phyloP scores from a whole-genome alignment of 2,329 filamentous ascomycete species.

The Penicillium sp. region DNA sequence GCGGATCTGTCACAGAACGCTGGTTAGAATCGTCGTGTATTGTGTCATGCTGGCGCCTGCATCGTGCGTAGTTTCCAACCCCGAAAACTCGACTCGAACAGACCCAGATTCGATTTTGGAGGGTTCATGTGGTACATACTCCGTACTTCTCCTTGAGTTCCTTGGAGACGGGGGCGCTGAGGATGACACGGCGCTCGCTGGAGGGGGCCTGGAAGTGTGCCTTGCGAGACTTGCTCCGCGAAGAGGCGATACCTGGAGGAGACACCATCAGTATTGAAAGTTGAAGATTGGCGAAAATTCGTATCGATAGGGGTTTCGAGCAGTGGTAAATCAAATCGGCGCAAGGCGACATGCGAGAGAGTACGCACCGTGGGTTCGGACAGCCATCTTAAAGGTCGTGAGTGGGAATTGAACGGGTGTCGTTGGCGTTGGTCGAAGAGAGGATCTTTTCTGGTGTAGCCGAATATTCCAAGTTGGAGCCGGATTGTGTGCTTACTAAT shows the following conservation, averaged over 20 bases:
- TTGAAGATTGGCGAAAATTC: conserved; percentile 11
- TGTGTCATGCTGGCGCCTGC: conserved; percentile 1
- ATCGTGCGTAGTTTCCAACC: background rate
- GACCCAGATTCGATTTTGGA: conserved; percentile 10
- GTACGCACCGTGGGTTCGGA: conserved; percentile 26
- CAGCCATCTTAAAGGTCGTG: conserved; percentile 31
- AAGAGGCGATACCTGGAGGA: conserved; percentile 57
- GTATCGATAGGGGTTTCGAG: conserved; percentile 5
- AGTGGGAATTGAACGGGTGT: conserved; percentile 24
- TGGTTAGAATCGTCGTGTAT: conserved; percentile 16
- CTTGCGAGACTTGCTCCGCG: conserved; percentile 98
- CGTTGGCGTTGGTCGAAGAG: conserved; percentile 29
- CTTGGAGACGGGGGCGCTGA: conserved; percentile 94
- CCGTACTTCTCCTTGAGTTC: conserved; percentile 99
- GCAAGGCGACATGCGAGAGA: conserved; percentile 2
- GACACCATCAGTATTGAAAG: conserved; percentile 9
- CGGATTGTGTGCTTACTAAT: conserved; percentile 30
- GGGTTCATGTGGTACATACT: conserved; percentile 57
- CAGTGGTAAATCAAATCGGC: conserved; percentile 4
- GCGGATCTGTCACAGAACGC: conserved; percentile 65
- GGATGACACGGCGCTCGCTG: conserved; percentile 90
- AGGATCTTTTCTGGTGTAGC: conserved; percentile 20
- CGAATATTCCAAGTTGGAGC: conserved; percentile 24
- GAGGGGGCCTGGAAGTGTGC: conserved; percentile 96
- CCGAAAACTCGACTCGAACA: conserved; percentile 9